phyloP scores from a whole-genome alignment of 352 stramenopile species.

The Phytophthora pseudosyringae region DNA sequence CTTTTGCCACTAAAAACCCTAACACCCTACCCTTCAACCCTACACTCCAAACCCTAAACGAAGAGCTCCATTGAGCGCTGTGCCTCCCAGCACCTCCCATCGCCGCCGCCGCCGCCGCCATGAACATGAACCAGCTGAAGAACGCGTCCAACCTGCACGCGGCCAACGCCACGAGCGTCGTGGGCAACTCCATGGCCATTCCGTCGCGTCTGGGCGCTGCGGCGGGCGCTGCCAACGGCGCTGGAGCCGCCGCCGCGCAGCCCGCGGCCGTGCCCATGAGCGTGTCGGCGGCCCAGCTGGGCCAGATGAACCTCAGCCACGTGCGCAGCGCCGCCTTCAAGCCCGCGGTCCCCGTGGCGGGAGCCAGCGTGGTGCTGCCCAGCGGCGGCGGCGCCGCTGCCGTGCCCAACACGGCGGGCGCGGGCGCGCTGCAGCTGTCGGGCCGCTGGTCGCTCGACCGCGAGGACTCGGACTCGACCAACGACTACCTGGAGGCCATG shows the following conservation, averaged over 20 bases:
- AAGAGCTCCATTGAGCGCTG: constrained; percentile 14
- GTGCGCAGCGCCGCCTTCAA: constrained; percentile 78
- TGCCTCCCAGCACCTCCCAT: constrained; percentile 7
- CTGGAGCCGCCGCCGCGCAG: constrained; percentile 32
- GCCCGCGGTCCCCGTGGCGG: constrained; percentile 45
- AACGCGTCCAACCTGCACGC: constrained; percentile 80
- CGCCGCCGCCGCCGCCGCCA: constrained; percentile 1
- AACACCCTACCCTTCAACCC: constrained; percentile 1
- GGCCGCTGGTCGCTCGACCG: constrained; percentile 87
- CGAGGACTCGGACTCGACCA: constrained; percentile 90
- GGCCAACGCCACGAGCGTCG: constrained; percentile 80
- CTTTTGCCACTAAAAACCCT: no score
- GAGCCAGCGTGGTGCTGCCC: constrained; percentile 35
- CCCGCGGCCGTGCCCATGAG: constrained; percentile 32
- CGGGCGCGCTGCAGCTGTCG: constrained; percentile 80
- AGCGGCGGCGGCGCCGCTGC: constrained; percentile 32
- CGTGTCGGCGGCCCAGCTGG: constrained; percentile 36
- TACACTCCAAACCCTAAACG: neutral
- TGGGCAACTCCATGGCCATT: constrained; percentile 82
- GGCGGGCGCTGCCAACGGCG: constrained; percentile 29
- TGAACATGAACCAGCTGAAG: constrained; percentile 49
- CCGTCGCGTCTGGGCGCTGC: constrained; percentile 47
- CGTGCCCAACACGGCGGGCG: constrained; percentile 76
- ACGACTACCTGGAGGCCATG: constrained; percentile 91
- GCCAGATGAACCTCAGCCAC: constrained; percentile 66